phyloP scores from a whole-genome alignment of 441 rosid genomes.

The Populus hybrid region DNA sequence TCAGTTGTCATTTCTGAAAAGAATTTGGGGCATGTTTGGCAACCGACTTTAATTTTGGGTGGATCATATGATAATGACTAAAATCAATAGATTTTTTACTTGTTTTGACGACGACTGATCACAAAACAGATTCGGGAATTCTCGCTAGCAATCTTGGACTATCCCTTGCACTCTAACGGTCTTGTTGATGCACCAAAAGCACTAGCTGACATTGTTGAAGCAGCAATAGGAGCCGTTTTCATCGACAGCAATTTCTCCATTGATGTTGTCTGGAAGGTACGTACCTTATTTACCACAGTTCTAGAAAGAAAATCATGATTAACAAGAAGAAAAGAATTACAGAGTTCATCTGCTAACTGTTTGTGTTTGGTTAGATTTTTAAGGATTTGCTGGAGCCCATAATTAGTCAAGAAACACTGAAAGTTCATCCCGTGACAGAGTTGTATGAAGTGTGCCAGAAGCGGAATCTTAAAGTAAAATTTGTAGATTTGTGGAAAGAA shows the following conservation, averaged over 20 bases:
- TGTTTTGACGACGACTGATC: background rate
- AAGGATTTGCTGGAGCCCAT: conserved; percentile 55
- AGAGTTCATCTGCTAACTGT: background rate
- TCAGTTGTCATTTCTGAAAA: no score
- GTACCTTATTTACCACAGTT: background rate
- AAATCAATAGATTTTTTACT: background rate
- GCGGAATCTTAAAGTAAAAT: conserved; percentile 38
- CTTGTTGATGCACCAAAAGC: conserved; percentile 48
- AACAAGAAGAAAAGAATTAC: background rate
- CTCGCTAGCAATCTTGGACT: conserved; percentile 31
- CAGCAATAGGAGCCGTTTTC: conserved; percentile 52
- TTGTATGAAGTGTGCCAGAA: conserved; percentile 57
- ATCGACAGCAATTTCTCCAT: conserved; percentile 35
- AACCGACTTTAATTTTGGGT: no score
- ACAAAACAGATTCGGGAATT: conserved; percentile 42
- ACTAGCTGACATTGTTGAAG: conserved; percentile 62
- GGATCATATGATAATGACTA: background rate
- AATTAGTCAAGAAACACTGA: conserved; percentile 32
- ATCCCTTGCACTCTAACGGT: conserved; percentile 62
- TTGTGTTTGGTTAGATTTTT: conserved; percentile 32
- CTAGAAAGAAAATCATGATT: background rate
- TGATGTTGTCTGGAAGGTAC: conserved; percentile 52
- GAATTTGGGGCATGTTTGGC: no score
- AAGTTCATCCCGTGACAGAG: conserved; percentile 46
- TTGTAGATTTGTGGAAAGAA: conserved; percentile 52